These are phyloP conservation scores for Epichloe aotearoae DNA, from an alignment of 2,329 filamentous ascomycete genomes.

Conservation along the genomic window DNA sequence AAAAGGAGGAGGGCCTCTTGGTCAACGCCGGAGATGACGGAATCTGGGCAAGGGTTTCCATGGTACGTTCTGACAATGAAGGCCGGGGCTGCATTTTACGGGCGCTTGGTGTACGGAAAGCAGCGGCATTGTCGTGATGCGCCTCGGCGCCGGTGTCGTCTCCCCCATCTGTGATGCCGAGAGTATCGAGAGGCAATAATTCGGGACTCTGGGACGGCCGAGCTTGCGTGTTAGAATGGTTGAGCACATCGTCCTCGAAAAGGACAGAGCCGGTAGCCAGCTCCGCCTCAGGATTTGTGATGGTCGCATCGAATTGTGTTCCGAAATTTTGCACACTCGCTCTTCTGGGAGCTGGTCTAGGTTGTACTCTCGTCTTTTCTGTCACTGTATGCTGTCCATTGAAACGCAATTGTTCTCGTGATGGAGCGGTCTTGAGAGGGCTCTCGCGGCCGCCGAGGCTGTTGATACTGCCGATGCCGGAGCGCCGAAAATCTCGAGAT, in stretches of 20 bases:
- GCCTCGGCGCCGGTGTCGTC: neutral
- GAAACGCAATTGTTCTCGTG: slow-evolving; percentile 11
- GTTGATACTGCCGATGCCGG: slow-evolving; percentile 11
- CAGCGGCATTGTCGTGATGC: slow-evolving; percentile 7
- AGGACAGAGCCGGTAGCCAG: neutral
- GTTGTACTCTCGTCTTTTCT: slow-evolving; percentile 5
- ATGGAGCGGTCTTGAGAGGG: slow-evolving; percentile 8
- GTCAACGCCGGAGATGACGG: slow-evolving; percentile 63
- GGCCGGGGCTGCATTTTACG: slow-evolving; percentile 22
- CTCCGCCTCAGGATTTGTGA: neutral
- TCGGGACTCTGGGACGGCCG: neutral
- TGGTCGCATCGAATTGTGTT: slow-evolving; percentile 4
- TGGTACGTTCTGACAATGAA: slow-evolving; percentile 70
- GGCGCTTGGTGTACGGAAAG: slow-evolving; percentile 11
- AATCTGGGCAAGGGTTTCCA: slow-evolving; percentile 68
- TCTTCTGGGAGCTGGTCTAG: slow-evolving; percentile 7
- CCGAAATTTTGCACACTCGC: slow-evolving; percentile 4
- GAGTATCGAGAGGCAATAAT: neutral
- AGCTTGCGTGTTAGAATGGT: neutral
- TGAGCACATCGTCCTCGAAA: neutral
- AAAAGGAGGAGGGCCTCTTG: slow-evolving; percentile 59
- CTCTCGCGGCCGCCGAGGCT: slow-evolving; percentile 8
- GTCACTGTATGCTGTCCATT: slow-evolving; percentile 2
- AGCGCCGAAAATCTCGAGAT: slow-evolving; percentile 26
- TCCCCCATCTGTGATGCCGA: neutral